Conservation (phyloP, 225 moss, liverwort and hornwort species). For the Asterella californica region DNA sequence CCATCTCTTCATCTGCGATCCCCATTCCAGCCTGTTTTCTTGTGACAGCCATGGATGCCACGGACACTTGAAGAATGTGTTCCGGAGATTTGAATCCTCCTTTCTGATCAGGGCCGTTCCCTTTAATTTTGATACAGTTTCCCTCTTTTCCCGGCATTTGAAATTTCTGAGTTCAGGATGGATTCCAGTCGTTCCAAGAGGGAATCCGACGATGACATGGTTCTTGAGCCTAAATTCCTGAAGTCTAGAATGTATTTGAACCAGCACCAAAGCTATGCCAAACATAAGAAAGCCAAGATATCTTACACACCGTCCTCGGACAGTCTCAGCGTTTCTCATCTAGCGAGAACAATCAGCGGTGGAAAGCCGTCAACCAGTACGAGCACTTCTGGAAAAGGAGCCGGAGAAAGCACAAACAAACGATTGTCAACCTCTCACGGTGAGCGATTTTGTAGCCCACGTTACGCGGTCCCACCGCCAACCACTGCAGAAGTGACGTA, state of each 20-base stretch:
- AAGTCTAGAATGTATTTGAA: constrained; percentile 29
- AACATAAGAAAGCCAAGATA: constrained; percentile 41
- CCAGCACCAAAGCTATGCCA: constrained; percentile 34
- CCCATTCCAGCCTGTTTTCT: too few species aligned
- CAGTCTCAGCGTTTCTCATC: constrained; percentile 16
- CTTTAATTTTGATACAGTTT: too few species aligned
- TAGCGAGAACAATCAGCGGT: constrained; percentile 3
- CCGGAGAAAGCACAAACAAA: constrained; percentile 14
- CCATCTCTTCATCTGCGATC: too few species aligned
- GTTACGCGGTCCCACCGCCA: neutral
- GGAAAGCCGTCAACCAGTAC: constrained; percentile 4
- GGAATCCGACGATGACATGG: neutral
- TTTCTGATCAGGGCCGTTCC: neutral
- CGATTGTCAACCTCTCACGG: constrained; percentile 37
- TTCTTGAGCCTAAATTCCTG: constrained; percentile 13
- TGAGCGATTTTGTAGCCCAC: constrained; percentile 38
- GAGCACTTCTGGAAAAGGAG: neutral
- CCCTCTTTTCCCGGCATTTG: neutral
- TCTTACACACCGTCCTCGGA: constrained; percentile 12
- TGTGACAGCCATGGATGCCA: too few species aligned
- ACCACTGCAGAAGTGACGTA: neutral
- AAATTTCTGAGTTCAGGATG: constrained; percentile 13
- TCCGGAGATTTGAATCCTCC: neutral
- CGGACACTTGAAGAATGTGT: too few species aligned
- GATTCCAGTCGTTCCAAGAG: constrained; percentile 9